Evolutionary conservation across 1,139 yeast species (phyloP).

Genomic region (Casaregolazyma lundiana): DNA sequence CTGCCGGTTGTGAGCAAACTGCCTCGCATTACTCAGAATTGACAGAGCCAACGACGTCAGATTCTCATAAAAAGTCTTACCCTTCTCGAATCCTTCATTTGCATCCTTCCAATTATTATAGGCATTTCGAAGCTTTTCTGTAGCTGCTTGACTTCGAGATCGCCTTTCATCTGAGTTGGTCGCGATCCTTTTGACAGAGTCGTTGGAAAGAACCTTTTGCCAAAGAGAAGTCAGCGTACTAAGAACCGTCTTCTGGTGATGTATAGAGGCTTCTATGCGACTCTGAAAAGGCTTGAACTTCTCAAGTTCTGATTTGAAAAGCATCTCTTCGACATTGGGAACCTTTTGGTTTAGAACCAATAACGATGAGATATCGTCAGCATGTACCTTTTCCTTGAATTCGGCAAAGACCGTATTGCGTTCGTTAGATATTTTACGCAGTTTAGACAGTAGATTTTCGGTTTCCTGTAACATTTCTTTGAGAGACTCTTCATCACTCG

Average conservation of each 20-base stretch:
- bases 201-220: conserved; percentile 48
- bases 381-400: conserved; percentile 65
- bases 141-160: conserved; percentile 38
- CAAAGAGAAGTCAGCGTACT: conserved; percentile 55
- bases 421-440: conserved; percentile 52
- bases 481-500: conserved; percentile 35
- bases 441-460: conserved; percentile 40
- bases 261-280: conserved; percentile 63
- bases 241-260: conserved; percentile 56
- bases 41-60: conserved; percentile 44
- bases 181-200: conserved; percentile 37
- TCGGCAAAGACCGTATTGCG: conserved; percentile 57
- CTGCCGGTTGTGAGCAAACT: conserved; percentile 35
- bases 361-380: conserved; percentile 80
- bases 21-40: conserved; percentile 37
- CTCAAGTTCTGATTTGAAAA: conserved; percentile 69
- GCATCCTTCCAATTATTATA: conserved; percentile 54
- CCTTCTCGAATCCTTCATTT: conserved; percentile 55
- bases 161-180: conserved; percentile 37
- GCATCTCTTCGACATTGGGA: conserved; percentile 49
- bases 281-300: conserved; percentile 70
- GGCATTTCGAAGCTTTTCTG: conserved; percentile 47
- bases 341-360: conserved; percentile 63
- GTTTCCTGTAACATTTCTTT: conserved; percentile 40
- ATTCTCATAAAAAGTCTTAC: conserved; percentile 57